Conservation (phyloP, 2,329 filamentous ascomycete species). For the Ophiostoma himal-ulmi region DNA sequence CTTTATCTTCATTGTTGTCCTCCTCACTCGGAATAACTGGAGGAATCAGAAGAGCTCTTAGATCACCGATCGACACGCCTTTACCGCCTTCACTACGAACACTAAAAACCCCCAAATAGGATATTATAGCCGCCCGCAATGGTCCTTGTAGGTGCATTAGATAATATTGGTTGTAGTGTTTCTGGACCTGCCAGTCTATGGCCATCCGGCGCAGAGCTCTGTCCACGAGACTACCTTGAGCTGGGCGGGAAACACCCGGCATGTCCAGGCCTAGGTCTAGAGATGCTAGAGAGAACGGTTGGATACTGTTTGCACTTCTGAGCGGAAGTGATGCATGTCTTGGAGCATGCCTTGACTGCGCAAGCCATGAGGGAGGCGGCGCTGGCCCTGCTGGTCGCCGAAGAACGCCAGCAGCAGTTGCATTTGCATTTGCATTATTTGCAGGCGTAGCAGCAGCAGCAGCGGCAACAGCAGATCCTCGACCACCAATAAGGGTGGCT, state of each 20-base stretch:
- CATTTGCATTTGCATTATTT: background rate
- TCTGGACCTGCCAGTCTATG: constrained; percentile 50
- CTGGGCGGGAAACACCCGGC: constrained; percentile 43
- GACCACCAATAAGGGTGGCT: background rate
- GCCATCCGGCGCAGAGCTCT: constrained; percentile 47
- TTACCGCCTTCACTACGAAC: constrained; percentile 32
- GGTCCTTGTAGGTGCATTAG: constrained; percentile 51
- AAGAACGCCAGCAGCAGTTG: constrained; percentile 3
- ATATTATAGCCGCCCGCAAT: constrained; percentile 47
- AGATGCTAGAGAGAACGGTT: no score
- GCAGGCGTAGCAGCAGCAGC: background rate
- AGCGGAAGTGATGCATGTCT: background rate
- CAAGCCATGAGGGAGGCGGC: constrained; percentile 53
- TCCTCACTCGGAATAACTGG: constrained; percentile 29
- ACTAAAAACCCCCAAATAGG: constrained; percentile 42
- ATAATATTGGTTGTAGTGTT: constrained; percentile 51
- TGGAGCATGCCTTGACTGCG: constrained; percentile 32
- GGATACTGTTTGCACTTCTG: background rate
- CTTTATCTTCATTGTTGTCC: constrained; percentile 21
- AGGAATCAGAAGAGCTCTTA: constrained; percentile 43
- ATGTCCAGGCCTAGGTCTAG: constrained; percentile 29
- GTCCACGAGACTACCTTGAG: constrained; percentile 46
- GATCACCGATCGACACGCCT: constrained; percentile 44
- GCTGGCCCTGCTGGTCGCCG: constrained; percentile 54
- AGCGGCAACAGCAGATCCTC: background rate